phyloP scores from a whole-genome alignment of 2,329 filamentous ascomycete species.

The Apiospora koreana region DNA sequence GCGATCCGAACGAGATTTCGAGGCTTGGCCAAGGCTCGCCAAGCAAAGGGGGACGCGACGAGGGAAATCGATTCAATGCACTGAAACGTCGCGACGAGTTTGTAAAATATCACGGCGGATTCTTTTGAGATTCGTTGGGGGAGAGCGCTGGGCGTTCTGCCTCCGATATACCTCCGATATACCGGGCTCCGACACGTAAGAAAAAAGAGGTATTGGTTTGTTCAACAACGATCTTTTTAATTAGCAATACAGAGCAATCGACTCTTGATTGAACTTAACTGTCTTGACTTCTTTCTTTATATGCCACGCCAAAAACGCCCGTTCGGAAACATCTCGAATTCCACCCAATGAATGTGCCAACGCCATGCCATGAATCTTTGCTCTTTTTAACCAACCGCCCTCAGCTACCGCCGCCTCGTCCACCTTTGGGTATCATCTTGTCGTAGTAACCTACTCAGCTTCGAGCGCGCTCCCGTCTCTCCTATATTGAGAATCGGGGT shows the following conservation, averaged over 20 bases:
- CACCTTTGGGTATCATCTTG: constrained; percentile 2
- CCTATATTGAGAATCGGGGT: not conserved
- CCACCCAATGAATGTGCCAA: not conserved
- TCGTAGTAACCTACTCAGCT: constrained; percentile 3
- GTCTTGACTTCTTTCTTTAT: not conserved
- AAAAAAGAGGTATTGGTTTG: not conserved
- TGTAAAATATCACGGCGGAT: not conserved
- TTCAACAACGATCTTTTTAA: not conserved
- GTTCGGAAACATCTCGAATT: not conserved
- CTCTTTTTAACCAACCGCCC: not conserved
- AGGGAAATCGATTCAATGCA: not conserved
- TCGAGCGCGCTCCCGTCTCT: constrained; percentile 12
- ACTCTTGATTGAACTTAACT: constrained; percentile 5
- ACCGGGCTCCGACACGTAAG: not conserved
- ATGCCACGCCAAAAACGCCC: constrained; percentile 9
- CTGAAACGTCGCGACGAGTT: not conserved
- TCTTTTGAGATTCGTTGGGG: not conserved
- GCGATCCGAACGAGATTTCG: not conserved
- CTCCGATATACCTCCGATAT: not conserved
- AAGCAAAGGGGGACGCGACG: not conserved
- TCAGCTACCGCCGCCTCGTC: not conserved
- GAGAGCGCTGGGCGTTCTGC: not conserved
- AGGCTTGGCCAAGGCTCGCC: not conserved
- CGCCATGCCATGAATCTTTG: constrained; percentile 11
- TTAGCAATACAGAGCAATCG: constrained; percentile 9